A percentile compares a stretch with the other conserved stretches of the same genome.
These are phyloP conservation scores for Neonectria hederae DNA, from an alignment of 2,329 filamentous ascomycete genomes.

Conservation along the genomic window DNA sequence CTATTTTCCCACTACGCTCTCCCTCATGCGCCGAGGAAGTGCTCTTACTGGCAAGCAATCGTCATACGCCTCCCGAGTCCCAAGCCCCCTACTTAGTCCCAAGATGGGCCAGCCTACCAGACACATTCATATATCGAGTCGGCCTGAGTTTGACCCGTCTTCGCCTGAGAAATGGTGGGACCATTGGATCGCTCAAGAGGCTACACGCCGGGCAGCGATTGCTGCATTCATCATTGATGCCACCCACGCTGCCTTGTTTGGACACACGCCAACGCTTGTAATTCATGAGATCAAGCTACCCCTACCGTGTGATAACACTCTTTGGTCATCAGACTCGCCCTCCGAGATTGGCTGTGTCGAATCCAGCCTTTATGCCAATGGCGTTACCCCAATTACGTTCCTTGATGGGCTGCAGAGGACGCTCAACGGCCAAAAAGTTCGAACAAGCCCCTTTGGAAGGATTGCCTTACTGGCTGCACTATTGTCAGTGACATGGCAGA, in stretches of 20 bases:
- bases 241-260: conserved; percentile 42
- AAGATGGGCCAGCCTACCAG: conserved; percentile 29
- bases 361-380: conserved; percentile 42
- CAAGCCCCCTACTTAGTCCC: conserved; percentile 36
- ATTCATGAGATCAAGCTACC: conserved; percentile 44
- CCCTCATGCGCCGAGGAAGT: conserved; percentile 42
- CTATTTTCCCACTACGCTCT: conserved; percentile 42
- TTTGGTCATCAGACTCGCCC: conserved; percentile 43
- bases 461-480: conserved; percentile 39
- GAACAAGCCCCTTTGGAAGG: conserved; percentile 42
- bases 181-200: conserved; percentile 44
- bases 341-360: conserved; percentile 44
- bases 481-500: conserved; percentile 42
- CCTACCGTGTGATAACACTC: conserved; percentile 41
- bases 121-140: conserved; percentile 23
- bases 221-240: conserved; percentile 43
- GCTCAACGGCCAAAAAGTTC: conserved; percentile 40
- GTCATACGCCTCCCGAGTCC: conserved; percentile 39
- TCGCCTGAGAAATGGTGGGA: conserved; percentile 44
- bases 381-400: conserved; percentile 41
- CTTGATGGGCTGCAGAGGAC: conserved; percentile 41
- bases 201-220: conserved; percentile 41
- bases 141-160: conserved; percentile 30
- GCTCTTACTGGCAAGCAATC: conserved; percentile 42
- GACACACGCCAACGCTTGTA: conserved; percentile 42